phyloP scores from a whole-genome alignment of 495 filamentous ascomycete species.

The Penicillium bovifimosum region DNA sequence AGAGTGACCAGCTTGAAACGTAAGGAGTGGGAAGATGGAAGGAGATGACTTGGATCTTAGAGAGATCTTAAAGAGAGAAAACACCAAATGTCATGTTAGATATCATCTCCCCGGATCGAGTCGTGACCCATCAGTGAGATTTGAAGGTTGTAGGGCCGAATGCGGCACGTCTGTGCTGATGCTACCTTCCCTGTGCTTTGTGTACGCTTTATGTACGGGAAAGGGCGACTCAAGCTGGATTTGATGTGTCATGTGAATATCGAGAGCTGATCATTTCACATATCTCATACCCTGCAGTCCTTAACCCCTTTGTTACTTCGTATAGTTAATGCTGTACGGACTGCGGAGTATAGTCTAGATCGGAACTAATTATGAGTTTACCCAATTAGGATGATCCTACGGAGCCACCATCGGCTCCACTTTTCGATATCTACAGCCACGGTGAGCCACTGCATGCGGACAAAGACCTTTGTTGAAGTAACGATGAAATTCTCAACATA shows the following conservation, averaged over 20 bases:
- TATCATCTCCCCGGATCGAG: background rate
- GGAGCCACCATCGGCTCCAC: constrained; percentile 4
- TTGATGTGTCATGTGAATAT: background rate
- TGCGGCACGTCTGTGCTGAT: background rate
- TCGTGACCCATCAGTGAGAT: background rate
- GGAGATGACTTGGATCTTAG: background rate
- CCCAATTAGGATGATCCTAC: background rate
- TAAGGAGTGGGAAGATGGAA: background rate
- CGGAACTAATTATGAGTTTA: background rate
- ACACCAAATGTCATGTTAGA: too few relatives aligned
- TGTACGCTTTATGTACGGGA: background rate
- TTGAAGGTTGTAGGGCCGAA: background rate
- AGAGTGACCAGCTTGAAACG: constrained; percentile 8
- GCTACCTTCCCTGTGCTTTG: background rate
- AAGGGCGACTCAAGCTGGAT: background rate
- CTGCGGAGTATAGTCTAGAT: background rate
- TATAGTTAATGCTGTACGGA: too few relatives aligned
- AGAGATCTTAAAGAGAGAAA: too few relatives aligned
- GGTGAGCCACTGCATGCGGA: constrained; percentile 19
- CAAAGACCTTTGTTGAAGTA: constrained; percentile 15
- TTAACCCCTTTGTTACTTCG: background rate
- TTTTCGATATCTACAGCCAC: background rate
- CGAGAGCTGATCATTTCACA: too few relatives aligned
- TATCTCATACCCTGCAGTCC: background rate
- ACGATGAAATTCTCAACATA: constrained; percentile 13